These are phyloP conservation scores for Leishmania major DNA, from an alignment of 208 protist genomes.

Conservation along the genomic window DNA sequence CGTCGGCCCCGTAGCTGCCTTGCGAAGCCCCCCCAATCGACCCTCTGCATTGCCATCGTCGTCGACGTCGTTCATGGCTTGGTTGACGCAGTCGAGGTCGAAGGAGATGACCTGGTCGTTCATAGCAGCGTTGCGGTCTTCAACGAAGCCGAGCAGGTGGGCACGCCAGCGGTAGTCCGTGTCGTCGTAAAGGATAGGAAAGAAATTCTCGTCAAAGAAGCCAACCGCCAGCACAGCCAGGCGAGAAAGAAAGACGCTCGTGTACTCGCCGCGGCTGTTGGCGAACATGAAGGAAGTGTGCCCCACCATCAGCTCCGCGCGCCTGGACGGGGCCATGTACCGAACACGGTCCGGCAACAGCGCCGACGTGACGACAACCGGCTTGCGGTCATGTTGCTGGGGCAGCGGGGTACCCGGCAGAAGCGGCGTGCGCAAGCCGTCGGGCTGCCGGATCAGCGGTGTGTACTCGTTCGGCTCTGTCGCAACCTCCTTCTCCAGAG, in stretches of 20 bases:
- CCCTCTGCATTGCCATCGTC: neutral
- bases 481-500: conserved; percentile 36
- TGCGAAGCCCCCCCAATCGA: too few species aligned
- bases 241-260: conserved; percentile 39
- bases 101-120: conserved; percentile 22
- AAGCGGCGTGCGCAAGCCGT: conserved; percentile 21
- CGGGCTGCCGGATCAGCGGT: conserved; percentile 27
- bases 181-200: conserved; percentile 49
- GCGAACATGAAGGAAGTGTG: conserved; percentile 32
- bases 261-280: conserved; percentile 15
- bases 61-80: neutral
- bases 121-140: neutral
- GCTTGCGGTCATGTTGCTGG: conserved; percentile 21
- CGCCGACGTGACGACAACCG: conserved; percentile 36
- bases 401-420: conserved; percentile 16
- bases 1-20: neutral
- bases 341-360: conserved; percentile 54
- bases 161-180: conserved; percentile 44
- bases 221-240: conserved; percentile 45
- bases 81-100: conserved; percentile 25
- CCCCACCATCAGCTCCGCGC: neutral
- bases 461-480: conserved; percentile 35
- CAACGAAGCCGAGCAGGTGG: conserved; percentile 36
- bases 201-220: conserved; percentile 68
- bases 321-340: conserved; percentile 20